Evolutionary conservation across 2,329 filamentous ascomycete genomes (phyloP).

Genomic region (Cytospora piceicola): DNA sequence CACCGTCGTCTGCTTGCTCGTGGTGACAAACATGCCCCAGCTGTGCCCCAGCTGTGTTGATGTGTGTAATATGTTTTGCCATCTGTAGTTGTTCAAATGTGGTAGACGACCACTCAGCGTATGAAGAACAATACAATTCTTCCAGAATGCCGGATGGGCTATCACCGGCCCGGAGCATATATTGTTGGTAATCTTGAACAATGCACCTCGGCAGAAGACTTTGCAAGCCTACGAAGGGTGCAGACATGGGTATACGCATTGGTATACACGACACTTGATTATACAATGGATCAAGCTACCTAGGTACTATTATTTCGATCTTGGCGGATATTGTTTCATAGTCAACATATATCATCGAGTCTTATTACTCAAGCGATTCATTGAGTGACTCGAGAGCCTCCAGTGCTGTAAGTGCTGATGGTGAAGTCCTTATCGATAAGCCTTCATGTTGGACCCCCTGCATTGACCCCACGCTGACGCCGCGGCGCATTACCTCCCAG

Average conservation of each 20-base stretch:
- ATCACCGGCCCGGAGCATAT: background rate
- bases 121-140: too few relatives aligned
- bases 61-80: too few relatives aligned
- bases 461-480: conserved; percentile 23
- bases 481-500: conserved; percentile 5
- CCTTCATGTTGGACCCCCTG: background rate
- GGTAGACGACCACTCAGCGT: too few relatives aligned
- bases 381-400: background rate
- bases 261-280: background rate
- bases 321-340: background rate
- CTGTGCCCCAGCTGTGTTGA: too few relatives aligned
- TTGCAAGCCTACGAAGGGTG: background rate
- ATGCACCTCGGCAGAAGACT: background rate
- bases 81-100: too few relatives aligned
- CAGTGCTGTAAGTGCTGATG: background rate
- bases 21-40: background rate
- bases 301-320: too few relatives aligned
- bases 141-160: too few relatives aligned
- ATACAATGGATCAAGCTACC: too few relatives aligned
- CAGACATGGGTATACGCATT: background rate
- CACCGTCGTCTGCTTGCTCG: background rate
- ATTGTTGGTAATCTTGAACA: background rate
- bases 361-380: background rate
- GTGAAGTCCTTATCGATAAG: conserved; percentile 17
- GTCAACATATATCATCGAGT: background rate